These are phyloP conservation scores for Claviceps sp. DNA, from an alignment of 2,329 filamentous ascomycete species.

Conservation along the genomic window DNA sequence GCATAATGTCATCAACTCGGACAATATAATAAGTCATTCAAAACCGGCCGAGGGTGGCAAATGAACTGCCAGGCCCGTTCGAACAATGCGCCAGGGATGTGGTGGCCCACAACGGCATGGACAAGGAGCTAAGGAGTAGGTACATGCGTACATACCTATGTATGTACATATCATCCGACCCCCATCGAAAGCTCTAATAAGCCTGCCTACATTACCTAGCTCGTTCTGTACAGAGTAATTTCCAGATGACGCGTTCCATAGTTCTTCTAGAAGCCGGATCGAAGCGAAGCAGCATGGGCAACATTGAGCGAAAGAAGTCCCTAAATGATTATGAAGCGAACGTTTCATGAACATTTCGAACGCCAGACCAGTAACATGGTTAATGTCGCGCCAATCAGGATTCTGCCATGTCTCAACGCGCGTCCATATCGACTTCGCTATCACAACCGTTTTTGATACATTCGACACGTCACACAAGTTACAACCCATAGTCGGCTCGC, in stretches of 20 bases:
- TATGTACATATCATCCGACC: neutral
- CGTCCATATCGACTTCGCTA: neutral
- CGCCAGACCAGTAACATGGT: neutral
- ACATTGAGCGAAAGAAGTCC: neutral
- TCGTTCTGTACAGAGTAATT: neutral
- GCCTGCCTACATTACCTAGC: neutral
- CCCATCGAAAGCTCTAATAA: neutral
- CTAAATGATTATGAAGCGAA: neutral
- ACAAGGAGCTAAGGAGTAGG: neutral
- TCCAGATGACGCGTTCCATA: neutral
- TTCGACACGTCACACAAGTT: neutral
- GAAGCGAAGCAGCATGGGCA: neutral
- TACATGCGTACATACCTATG: neutral
- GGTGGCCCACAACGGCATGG: neutral
- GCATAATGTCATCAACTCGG: neutral
- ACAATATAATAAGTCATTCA: neutral
- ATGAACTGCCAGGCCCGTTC: neutral
- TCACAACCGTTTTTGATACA: neutral
- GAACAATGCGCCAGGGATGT: neutral
- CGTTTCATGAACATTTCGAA: neutral
- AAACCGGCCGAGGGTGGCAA: neutral
- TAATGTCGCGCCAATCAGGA: neutral
- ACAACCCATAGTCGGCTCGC: neutral
- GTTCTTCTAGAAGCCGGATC: conserved; percentile 1
- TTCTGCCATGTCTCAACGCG: neutral